Conservation (phyloP, 2,329 filamentous ascomycete species). For the Trichoderma sp. region DNA sequence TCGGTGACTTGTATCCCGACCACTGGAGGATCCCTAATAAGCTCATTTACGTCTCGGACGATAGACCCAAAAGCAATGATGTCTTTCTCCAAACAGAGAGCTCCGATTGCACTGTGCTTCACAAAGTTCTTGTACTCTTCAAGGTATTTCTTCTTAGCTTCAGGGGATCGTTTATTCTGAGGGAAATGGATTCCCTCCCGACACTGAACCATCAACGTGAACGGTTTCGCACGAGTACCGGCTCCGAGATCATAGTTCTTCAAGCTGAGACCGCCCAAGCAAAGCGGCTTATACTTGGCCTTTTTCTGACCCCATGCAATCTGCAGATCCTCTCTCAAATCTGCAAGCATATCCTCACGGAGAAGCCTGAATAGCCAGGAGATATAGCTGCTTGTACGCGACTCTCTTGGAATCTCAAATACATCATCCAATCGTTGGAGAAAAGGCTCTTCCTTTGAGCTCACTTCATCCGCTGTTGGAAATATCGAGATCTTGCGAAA, state of each 20-base stretch:
- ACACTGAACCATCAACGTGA: conserved; percentile 40
- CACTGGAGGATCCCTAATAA: conserved; percentile 44
- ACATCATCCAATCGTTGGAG: conserved; percentile 53
- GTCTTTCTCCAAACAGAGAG: conserved; percentile 48
- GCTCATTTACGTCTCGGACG: conserved; percentile 47
- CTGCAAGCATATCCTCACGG: conserved; percentile 67
- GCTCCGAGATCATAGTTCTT: conserved; percentile 37
- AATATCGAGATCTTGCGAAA: conserved; percentile 60
- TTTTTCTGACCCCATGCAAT: conserved; percentile 47
- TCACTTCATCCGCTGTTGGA: conserved; percentile 64
- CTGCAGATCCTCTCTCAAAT: conserved; percentile 61
- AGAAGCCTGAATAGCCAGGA: conserved; percentile 72
- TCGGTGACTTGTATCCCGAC: conserved; percentile 53
- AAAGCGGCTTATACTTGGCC: conserved; percentile 39
- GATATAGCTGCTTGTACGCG: conserved; percentile 50
- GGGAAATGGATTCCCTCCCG: conserved; percentile 47
- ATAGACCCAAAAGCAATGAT: conserved; percentile 61
- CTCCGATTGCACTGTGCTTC: conserved; percentile 60
- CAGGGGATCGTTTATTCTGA: conserved; percentile 22
- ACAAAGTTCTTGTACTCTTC: conserved; percentile 48
- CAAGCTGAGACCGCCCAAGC: conserved; percentile 41
- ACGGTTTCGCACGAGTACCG: conserved; percentile 30
- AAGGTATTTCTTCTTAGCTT: conserved; percentile 44
- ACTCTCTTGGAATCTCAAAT: conserved; percentile 33
- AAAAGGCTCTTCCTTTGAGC: conserved; percentile 51